Evolutionary conservation across 352 stramenopile species (phyloP).

Genomic region (Pythium aquatile): DNA sequence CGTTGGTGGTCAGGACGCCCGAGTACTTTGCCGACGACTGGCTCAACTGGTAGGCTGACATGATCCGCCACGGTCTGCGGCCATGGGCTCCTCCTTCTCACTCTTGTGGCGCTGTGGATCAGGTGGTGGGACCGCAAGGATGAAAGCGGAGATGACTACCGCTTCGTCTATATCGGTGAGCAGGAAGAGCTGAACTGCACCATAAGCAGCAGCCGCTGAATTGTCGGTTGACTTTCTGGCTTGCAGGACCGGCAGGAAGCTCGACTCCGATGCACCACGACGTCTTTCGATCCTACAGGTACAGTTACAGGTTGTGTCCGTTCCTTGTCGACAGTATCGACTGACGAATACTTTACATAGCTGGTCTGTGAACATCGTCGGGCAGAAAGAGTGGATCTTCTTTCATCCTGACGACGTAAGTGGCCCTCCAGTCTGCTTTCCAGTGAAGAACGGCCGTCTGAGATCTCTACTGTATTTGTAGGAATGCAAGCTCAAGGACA

Average conservation of each 20-base stretch:
- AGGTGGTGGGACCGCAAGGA: conserved; percentile 83
- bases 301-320: neutral
- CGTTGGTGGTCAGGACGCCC: conserved; percentile 49
- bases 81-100: neutral
- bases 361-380: conserved; percentile 96
- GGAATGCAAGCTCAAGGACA: conserved; percentile 77
- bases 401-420: conserved; percentile 77
- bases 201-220: neutral
- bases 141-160: conserved; percentile 85
- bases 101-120: neutral
- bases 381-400: conserved; percentile 94
- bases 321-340: neutral
- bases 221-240: neutral
- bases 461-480: conserved; percentile 18
- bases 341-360: conserved; percentile 28
- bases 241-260: conserved; percentile 78
- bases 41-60: conserved; percentile 80
- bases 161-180: conserved; percentile 95
- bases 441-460: neutral
- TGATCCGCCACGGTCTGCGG: no score
- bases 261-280: conserved; percentile 94
- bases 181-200: neutral
- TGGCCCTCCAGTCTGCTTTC: neutral
- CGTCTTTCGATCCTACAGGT: conserved; percentile 95
- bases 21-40: conserved; percentile 90